Evolutionary conservation across 495 filamentous ascomycete species (phyloP).

Genomic region (Penicillium ochrochloron): DNA sequence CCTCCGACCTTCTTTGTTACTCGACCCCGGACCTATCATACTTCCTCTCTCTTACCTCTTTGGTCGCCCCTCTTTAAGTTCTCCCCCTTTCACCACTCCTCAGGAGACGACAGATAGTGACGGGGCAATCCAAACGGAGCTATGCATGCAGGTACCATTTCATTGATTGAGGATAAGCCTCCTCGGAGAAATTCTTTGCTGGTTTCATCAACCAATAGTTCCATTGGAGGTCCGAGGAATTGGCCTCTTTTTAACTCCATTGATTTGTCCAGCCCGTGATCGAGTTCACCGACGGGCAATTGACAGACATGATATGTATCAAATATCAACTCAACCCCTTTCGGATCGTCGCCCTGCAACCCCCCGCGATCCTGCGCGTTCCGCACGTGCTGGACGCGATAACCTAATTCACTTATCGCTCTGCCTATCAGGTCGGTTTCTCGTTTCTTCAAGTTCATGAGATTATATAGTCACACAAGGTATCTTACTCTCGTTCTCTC

Average conservation of each 20-base stretch:
- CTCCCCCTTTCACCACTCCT: neutral
- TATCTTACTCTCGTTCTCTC: neutral
- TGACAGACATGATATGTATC: neutral
- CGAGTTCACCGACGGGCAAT: neutral
- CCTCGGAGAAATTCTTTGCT: neutral
- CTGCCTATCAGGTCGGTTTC: neutral
- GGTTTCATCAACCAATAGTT: neutral
- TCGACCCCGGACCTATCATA: neutral
- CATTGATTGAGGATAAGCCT: neutral
- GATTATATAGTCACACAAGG: neutral
- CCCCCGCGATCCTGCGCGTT: constrained; percentile 32
- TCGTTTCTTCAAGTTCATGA: neutral
- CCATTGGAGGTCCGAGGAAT: neutral
- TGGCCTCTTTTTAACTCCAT: neutral
- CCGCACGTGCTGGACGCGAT: constrained; percentile 29
- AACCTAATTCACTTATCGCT: constrained; percentile 24
- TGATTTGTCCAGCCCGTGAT: neutral
- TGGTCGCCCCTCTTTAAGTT: neutral
- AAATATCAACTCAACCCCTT: constrained; percentile 23
- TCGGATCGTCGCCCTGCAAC: constrained; percentile 30
- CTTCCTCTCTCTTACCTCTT: neutral
- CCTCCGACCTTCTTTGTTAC: constrained; percentile 3
- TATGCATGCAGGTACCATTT: constrained; percentile 35
- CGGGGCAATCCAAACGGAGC: neutral
- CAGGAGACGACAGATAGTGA: neutral